Base-by-base conservation (phyloP, 2,329 filamentous ascomycete genomes). In the Aspergillus transmontanensis region DNA sequence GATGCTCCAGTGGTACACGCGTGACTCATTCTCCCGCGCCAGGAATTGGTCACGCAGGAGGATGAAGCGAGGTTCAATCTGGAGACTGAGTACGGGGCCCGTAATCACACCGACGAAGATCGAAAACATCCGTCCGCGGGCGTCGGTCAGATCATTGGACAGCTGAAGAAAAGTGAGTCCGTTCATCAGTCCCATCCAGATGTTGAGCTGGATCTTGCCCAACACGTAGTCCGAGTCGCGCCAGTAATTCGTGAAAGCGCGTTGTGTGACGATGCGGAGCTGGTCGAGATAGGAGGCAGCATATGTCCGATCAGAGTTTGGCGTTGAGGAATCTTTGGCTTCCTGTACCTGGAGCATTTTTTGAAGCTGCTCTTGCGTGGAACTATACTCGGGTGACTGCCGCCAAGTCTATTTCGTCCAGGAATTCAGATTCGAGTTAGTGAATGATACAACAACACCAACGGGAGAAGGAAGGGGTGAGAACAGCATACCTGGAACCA, bases 201-300 rank as follows among this genome's bases (percentile, higher is more conserved):
- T 30, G 26, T 64, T 65, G 26, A 67, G 4, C 56, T 55, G 60
- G 3, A 67, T 10, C 23, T 63, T 63, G 16, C 36, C 58, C 32
- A 39, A 10, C 9, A 58, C 59, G 51, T 68, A 67, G 9, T 67
- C 61, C 1, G 66, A 57, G 14, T 59, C 65, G 12, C 66, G 57
- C 66, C 66, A 68, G 54, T 68, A 68, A 32, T 65, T 59, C 6
- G 59, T 34, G 55, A 51, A 68, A n/a, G 61, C 58, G 21, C 66
- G 55, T 28, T 39, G 21, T 21, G 58, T 34, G 85, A 89, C 82
- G 93, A 96, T 0, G 91, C 81, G 77, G 46, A 86, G 84, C 62
- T 86, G 86, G 0, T 77, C 64, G 55, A 84, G 81, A 36, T 85
- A 71, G 0, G 75, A 77, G 28, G 78, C 58, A 6, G 66, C 62